Base-by-base conservation (phyloP, 1,139 yeast genomes). In the Magnusiomyces suaveolens region DNA sequence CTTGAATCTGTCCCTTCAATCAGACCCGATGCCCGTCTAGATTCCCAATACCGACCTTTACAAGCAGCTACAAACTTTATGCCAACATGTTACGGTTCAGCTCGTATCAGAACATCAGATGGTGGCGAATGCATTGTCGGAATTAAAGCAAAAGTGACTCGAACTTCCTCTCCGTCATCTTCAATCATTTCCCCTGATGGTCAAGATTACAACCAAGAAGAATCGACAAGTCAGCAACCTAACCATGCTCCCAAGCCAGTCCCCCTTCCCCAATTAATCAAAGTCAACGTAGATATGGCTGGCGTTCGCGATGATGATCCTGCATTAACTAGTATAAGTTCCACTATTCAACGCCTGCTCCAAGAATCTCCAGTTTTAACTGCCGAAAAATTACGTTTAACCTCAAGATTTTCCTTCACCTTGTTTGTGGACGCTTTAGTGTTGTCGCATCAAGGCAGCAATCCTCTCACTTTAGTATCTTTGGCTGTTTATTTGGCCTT, bases 41-140 rank as follows among this genome's bases (percentile, higher is more conserved):
- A 74, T 16, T 74, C 77, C 57, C 96, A 89, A 68, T 86, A 84
- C 66, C 77, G 97, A 59, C 96, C 97, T 0, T 70, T 90, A 50
- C 95, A 88, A 63, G 87, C 95, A 4, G 82, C 81, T 32, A 82
- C 89, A 3, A 83, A 85, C 54, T 85, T 89, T 63, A 74, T 90
- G 57, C 94, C 95, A 0, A 81, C 84, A 48, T 85, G 96, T 8
- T 87, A 90, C 70, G 98, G 98, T 21, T 88, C 96, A 4, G 86
- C 97, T 1, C 77, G 96, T 70, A 81, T 90, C 41, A 77, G 90
- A 62, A 78, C 88, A 43, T 79, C 86, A 56, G 97, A 90, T 68
- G 97, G 97, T 24, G 82, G 89, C 62, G 97, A 90, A 69, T 88
- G 96, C 65, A 83, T 90, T 51, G 90, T 88, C 1, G 92, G 97